These are phyloP conservation scores for Epichloe sp. DNA, from an alignment of 2,329 filamentous ascomycete species.

Conservation along the genomic window DNA sequence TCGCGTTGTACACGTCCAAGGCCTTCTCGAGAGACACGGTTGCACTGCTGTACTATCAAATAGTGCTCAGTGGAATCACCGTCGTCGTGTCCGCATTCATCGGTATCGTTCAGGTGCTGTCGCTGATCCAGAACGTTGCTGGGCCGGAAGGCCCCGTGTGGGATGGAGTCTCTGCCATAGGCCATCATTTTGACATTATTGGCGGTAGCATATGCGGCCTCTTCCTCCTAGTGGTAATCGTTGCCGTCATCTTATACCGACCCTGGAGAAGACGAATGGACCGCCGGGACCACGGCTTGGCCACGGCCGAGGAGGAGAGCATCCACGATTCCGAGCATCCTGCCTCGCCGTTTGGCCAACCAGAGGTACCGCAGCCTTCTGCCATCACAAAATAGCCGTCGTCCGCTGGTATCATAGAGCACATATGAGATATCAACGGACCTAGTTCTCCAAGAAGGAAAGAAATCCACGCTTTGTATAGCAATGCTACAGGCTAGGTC, in stretches of 20 bases:
- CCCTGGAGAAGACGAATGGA: conserved; percentile 55
- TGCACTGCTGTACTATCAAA: conserved; percentile 90
- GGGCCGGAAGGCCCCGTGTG: conserved; percentile 68
- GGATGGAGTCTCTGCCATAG: conserved; percentile 67
- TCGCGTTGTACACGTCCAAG: conserved; percentile 77
- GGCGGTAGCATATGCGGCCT: conserved; percentile 76
- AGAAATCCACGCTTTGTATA: not conserved
- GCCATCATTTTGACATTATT: conserved; percentile 75
- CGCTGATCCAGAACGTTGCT: conserved; percentile 62
- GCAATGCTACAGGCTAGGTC: not conserved
- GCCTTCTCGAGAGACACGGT: conserved; percentile 67
- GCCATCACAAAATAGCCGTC: not conserved
- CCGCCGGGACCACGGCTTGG: conserved; percentile 9
- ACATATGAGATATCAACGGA: not conserved
- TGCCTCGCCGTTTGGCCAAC: not conserved
- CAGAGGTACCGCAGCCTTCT: not conserved
- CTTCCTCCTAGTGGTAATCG: conserved; percentile 64
- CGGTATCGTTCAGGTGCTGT: conserved; percentile 72
- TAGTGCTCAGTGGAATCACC: conserved; percentile 72
- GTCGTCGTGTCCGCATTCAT: conserved; percentile 77
- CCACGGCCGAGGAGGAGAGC: conserved; percentile 1
- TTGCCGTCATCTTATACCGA: conserved; percentile 62
- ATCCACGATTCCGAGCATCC: not conserved
- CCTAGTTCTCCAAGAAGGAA: not conserved
- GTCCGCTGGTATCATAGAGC: too few relatives aligned